A percentile compares a stretch with the other conserved stretches of the same genome.
phyloP scores from a whole-genome alignment of 2,329 filamentous ascomycete species.

The Neurospora crassa region DNA sequence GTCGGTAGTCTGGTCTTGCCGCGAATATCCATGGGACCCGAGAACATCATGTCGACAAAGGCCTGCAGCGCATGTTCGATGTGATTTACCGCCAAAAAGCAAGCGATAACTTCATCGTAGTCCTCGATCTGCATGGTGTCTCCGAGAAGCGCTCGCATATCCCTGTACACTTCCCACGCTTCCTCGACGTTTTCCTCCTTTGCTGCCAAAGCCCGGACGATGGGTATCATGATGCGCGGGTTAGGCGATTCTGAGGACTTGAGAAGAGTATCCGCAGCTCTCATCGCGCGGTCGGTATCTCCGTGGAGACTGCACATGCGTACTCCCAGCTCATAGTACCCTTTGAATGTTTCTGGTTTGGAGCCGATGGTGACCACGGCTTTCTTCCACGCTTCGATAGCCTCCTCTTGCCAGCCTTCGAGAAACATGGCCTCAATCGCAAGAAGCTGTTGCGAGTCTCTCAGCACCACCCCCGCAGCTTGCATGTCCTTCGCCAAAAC shows the following conservation, averaged over 20 bases:
- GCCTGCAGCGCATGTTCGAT: slow-evolving; percentile 61
- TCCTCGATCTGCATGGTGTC: slow-evolving; percentile 57
- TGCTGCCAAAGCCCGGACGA: slow-evolving; percentile 59
- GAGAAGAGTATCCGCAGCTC: slow-evolving; percentile 45
- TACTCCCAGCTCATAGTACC: slow-evolving; percentile 56
- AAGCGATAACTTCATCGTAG: slow-evolving; percentile 65
- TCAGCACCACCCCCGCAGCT: slow-evolving; percentile 44
- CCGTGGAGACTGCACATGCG: slow-evolving; percentile 51
- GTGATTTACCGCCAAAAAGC: slow-evolving; percentile 58
- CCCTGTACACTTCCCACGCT: slow-evolving; percentile 60
- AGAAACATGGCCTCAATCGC: slow-evolving; percentile 61
- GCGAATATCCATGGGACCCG: slow-evolving; percentile 40
- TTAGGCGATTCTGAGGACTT: slow-evolving; percentile 34
- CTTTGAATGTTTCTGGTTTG: slow-evolving; percentile 35
- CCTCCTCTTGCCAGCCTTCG: slow-evolving; percentile 48
- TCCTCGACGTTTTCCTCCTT: slow-evolving; percentile 38
- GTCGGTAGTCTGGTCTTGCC: slow-evolving; percentile 34
- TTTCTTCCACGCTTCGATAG: slow-evolving; percentile 54
- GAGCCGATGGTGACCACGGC: slow-evolving; percentile 43
- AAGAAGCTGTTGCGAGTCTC: slow-evolving; percentile 49
- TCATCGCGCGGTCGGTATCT: slow-evolving; percentile 48
- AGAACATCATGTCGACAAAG: slow-evolving; percentile 85
- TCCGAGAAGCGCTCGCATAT: slow-evolving; percentile 52
- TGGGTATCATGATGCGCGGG: slow-evolving; percentile 50
- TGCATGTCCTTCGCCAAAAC: slow-evolving; percentile 57